Base-by-base conservation (phyloP, 768 basidiomycete species). In the Boletus rufocinnamomeus region DNA sequence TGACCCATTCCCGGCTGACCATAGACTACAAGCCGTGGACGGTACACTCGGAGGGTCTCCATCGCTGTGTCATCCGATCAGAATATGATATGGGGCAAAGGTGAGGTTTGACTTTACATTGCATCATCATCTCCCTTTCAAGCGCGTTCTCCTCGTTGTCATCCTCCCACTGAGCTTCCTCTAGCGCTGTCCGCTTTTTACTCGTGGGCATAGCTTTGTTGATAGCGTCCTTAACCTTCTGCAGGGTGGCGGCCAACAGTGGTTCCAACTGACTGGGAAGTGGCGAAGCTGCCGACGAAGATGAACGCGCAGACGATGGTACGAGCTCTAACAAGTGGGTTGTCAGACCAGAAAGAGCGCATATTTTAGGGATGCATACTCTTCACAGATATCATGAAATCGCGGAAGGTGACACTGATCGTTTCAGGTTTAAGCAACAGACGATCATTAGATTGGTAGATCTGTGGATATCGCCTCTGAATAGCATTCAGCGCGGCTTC, bases 341-440 rank as follows among this genome's bases (percentile, higher is more conserved):
- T n/a, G 27, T 70, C n/a, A 63, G 38, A 30, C 47, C 3, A 46
- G 48, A 48, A 23, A 44, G 38, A 49, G 23, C 2, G n/a, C 27
- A 21, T 21, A 19, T 2, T 7, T 11, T 9, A 59, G 54, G n/a
- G 37, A 23, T 11, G 30, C 87, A 52, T 66, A 97, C 96, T 96
- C 74, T 97, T 94, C 56, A 97, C 85, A 2, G 96, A 93, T 66
- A 96, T 89, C 93, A 98, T 93, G 69, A 99, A 99, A 71, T 99
- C 97, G 41, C 92, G 81, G 50, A 97, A 79, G 35, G 88, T 84
- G 19, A 98, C 85, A 34, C 80, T 80, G 61, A 98, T 97, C 2
- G 87, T 86, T 66, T 92, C 89, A 8, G 95, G 91, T 62, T 92
- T 84, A 54, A 98, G 79, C 50, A 94, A 69, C 2, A 98, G 76